These are phyloP conservation scores for Phytophthora brassicae DNA, from an alignment of 352 stramenopile species.

Conservation along the genomic window DNA sequence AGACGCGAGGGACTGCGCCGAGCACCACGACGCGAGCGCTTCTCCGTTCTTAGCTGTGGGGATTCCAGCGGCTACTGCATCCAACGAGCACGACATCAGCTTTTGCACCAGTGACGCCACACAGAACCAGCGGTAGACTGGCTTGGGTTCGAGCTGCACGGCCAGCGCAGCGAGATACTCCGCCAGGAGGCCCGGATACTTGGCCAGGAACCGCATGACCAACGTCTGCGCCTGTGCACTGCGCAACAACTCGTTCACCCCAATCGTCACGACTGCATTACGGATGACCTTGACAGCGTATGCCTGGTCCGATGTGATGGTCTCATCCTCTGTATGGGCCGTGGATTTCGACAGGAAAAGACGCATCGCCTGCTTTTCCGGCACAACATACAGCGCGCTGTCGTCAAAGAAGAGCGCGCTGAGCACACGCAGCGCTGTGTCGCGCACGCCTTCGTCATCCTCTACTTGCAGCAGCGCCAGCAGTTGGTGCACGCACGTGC, in stretches of 20 bases:
- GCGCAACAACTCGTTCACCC: constrained; percentile 63
- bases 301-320: constrained; percentile 40
- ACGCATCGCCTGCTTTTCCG: constrained; percentile 40
- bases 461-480: constrained; percentile 64
- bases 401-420: constrained; percentile 62
- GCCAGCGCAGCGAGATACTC: constrained; percentile 63
- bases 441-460: constrained; percentile 43
- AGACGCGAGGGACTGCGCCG: constrained; percentile 50
- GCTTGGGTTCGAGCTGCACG: constrained; percentile 72
- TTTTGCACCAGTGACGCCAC: constrained; percentile 72
- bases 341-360: constrained; percentile 50
- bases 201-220: constrained; percentile 53
- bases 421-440: constrained; percentile 44
- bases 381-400: constrained; percentile 56
- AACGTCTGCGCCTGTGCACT: constrained; percentile 55
- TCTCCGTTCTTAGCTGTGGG: constrained; percentile 14
- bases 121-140: constrained; percentile 79
- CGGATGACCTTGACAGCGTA: constrained; percentile 68
- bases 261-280: constrained; percentile 61
- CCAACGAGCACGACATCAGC: constrained; percentile 55
- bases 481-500: constrained; percentile 62
- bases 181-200: constrained; percentile 61
- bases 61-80: constrained; percentile 34
- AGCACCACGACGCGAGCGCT: constrained; percentile 39
- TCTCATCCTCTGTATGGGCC: constrained; percentile 18